A percentile compares a stretch with the other conserved stretches of the same genome.
These are phyloP conservation scores for Cyberlindnera subsufficiens DNA, from an alignment of 805 yeast genomes.

Conservation along the genomic window DNA sequence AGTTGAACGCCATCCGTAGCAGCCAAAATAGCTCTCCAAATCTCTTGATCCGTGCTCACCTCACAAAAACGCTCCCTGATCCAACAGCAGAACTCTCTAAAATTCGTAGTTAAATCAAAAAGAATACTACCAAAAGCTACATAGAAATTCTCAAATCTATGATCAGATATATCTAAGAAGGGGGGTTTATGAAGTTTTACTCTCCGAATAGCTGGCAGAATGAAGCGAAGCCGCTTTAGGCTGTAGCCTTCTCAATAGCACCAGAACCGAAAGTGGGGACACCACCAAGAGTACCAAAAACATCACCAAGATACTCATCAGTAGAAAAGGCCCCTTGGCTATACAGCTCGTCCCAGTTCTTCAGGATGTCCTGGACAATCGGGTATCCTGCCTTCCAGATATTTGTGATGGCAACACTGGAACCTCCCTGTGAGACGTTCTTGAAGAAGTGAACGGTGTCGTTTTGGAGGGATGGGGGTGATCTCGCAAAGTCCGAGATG, in stretches of 20 bases:
- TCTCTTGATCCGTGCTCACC: no score
- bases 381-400: conserved; percentile 11
- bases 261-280: conserved; percentile 11
- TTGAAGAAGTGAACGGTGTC: conserved; percentile 12
- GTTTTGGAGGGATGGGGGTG: conserved; percentile 7
- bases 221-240: conserved; percentile 1
- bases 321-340: conserved; percentile 8
- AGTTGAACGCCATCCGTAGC: no score
- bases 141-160: no score
- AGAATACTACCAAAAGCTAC: no score
- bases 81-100: no score
- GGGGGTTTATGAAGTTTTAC: no score
- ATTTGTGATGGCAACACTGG: conserved; percentile 8
- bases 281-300: conserved; percentile 13
- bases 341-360: conserved; percentile 12
- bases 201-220: no score
- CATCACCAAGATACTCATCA: conserved; percentile 11
- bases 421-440: conserved; percentile 12
- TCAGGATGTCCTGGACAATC: conserved; percentile 10
- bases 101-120: no score
- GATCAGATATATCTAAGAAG: no score
- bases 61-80: no score
- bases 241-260: conserved; percentile 1
- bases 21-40: no score
- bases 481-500: background rate